Evolutionary conservation across 2,329 filamentous ascomycete species (phyloP).

Genomic region (Aureobasidium musti): DNA sequence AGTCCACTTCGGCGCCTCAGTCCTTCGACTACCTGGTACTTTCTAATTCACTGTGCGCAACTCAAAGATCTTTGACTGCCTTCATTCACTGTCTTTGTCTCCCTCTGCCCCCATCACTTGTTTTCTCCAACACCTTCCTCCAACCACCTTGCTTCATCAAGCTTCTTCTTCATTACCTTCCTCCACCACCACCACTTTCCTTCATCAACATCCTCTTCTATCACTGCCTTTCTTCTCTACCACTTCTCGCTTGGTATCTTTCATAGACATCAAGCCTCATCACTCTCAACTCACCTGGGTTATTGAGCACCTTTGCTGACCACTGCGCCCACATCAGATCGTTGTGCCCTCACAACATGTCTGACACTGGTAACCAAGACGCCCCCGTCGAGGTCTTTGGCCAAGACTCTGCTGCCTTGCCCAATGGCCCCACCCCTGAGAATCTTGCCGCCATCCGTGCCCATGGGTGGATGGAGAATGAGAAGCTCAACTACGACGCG

Average conservation of each 20-base stretch:
- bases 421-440: neutral
- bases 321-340: neutral
- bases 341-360: neutral
- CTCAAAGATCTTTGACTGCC: neutral
- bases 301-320: neutral
- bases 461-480: conserved; percentile 37
- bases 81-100: neutral
- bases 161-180: neutral
- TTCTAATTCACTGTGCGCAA: neutral
- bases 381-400: neutral
- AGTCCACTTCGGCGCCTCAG: neutral
- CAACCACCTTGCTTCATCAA: neutral
- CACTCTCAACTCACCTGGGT: neutral
- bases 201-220: neutral
- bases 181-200: neutral
- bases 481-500: conserved; percentile 37
- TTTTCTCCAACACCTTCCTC: neutral
- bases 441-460: conserved; percentile 30
- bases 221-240: neutral
- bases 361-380: neutral
- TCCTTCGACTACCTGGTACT: neutral
- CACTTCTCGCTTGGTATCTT: neutral
- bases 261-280: neutral
- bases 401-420: neutral
- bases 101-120: neutral